These are phyloP conservation scores for Biancaea sappan DNA, from an alignment of 306 rosid species.

Conservation along the genomic window DNA sequence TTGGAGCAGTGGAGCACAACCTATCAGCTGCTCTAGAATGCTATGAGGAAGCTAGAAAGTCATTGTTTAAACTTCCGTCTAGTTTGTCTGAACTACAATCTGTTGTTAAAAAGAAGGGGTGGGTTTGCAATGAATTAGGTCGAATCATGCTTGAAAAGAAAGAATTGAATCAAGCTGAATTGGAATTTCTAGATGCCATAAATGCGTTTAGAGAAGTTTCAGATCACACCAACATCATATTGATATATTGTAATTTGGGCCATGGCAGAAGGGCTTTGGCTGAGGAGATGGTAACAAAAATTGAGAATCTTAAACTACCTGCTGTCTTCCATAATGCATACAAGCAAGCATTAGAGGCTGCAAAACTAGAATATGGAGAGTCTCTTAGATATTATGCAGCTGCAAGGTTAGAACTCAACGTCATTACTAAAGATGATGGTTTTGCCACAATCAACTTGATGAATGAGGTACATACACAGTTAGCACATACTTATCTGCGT, in stretches of 20 bases:
- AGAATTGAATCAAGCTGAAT: slow-evolving; percentile 78
- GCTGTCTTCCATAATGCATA: slow-evolving; percentile 62
- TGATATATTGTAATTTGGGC: slow-evolving; percentile 90
- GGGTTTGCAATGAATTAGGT: slow-evolving; percentile 95
- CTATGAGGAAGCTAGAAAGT: slow-evolving; percentile 81
- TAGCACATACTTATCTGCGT: slow-evolving; percentile 87
- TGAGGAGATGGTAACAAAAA: slow-evolving; percentile 76
- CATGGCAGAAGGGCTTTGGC: slow-evolving; percentile 95
- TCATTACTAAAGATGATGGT: slow-evolving; percentile 46
- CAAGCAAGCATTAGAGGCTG: slow-evolving; percentile 71
- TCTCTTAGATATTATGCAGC: slow-evolving; percentile 88
- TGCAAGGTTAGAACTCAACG: slow-evolving; percentile 75
- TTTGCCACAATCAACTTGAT: slow-evolving; percentile 54
- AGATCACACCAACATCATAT: slow-evolving; percentile 85
- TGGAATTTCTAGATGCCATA: slow-evolving; percentile 77
- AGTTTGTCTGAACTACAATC: slow-evolving; percentile 71
- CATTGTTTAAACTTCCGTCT: slow-evolving; percentile 66
- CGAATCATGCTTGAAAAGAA: slow-evolving; percentile 74
- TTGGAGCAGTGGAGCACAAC: slow-evolving; percentile 63
- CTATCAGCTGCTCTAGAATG: slow-evolving; percentile 70
- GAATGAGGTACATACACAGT: slow-evolving; percentile 86
- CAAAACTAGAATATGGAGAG: slow-evolving; percentile 80
- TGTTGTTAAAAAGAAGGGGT: slow-evolving; percentile 76
- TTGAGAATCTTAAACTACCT: slow-evolving; percentile 62
- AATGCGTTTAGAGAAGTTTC: slow-evolving; percentile 87